Percentiles rank a stretch among this genome's conserved stretches.
Evolutionary conservation across 2,329 filamentous ascomycete genomes (phyloP).

Genomic region (Amylocarpus encephaloides): DNA sequence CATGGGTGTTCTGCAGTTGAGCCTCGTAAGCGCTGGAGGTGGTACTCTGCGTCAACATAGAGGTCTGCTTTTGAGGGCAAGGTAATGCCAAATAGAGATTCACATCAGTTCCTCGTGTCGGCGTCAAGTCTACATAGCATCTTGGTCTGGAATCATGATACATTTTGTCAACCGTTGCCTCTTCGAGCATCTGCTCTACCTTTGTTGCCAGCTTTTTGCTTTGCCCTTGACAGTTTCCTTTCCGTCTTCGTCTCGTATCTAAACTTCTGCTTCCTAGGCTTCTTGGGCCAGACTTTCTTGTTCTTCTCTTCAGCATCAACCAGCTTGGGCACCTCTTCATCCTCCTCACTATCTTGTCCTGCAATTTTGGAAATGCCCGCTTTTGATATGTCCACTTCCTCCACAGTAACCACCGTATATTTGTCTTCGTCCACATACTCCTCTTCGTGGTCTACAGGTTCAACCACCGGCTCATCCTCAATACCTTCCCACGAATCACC

Average conservation of each 20-base stretch:
- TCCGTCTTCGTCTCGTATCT: conserved; percentile 58
- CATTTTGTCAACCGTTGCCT: conserved; percentile 23
- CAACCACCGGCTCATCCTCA: conserved; percentile 39
- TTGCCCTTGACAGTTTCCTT: conserved; percentile 65
- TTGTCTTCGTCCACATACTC: conserved; percentile 96
- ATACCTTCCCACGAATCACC: conserved; percentile 62
- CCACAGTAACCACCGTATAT: conserved; percentile 91
- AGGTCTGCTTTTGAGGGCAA: conserved; percentile 15
- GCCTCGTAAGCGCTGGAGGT: conserved; percentile 26
- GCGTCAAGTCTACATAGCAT: conserved; percentile 6
- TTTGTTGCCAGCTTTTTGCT: conserved; percentile 60
- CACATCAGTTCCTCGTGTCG: conserved; percentile 14
- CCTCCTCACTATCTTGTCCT: conserved; percentile 32
- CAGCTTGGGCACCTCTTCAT: conserved; percentile 30
- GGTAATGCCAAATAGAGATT: conserved; percentile 22
- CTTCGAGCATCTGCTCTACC: conserved; percentile 30
- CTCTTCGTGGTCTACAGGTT: conserved; percentile 67
- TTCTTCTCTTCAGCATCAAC: conserved; percentile 30
- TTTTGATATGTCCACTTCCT: conserved; percentile 74
- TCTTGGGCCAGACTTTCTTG: conserved; percentile 33
- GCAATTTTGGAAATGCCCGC: conserved; percentile 60
- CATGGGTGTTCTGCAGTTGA: conserved; percentile 19
- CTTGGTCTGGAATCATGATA: conserved; percentile 8
- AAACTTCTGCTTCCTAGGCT: conserved; percentile 40
- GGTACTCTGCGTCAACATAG: conserved; percentile 23